phyloP scores from a whole-genome alignment of 2,329 filamentous ascomycete genomes.

The Aspergillus hiratsukae region DNA sequence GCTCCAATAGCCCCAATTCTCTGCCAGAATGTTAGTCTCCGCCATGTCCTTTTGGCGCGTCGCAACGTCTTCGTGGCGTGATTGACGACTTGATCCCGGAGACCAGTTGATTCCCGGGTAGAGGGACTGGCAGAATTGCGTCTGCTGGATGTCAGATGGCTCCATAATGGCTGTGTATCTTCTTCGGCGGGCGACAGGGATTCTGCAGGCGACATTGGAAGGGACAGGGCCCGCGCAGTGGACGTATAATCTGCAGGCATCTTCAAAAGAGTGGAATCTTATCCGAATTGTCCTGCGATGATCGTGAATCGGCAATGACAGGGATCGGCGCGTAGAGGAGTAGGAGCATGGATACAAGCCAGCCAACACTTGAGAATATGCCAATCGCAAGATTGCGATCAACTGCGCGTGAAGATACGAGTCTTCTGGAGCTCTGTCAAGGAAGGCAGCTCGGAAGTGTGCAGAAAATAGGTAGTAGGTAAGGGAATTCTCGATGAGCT shows the following conservation, averaged over 20 bases:
- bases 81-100: conserved; percentile 37
- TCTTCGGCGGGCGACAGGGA: conserved; percentile 44
- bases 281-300: not conserved
- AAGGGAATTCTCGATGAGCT: not conserved
- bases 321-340: not conserved
- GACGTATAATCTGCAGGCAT: conserved; percentile 49
- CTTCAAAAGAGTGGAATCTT: conserved; percentile 3
- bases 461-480: not conserved
- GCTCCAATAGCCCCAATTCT: conserved; percentile 54
- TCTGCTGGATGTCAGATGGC: conserved; percentile 40
- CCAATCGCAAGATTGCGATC: not conserved
- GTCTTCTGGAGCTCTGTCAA: not conserved
- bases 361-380: not conserved
- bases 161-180: conserved; percentile 49
- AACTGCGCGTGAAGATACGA: not conserved
- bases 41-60: conserved; percentile 31
- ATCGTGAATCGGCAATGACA: not conserved
- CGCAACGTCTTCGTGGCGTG: conserved; percentile 32
- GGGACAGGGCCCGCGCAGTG: conserved; percentile 50
- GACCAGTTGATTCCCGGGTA: conserved; percentile 25
- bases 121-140: conserved; percentile 37
- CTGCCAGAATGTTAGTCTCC: conserved; percentile 51
- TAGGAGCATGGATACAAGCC: not conserved
- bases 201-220: conserved; percentile 44
- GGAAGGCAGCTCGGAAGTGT: not conserved